A percentile compares a stretch with the other conserved stretches of the same genome.
These are phyloP conservation scores for Amylocarpus encephaloides DNA, from an alignment of 2,329 filamentous ascomycete genomes.

Conservation along the genomic window DNA sequence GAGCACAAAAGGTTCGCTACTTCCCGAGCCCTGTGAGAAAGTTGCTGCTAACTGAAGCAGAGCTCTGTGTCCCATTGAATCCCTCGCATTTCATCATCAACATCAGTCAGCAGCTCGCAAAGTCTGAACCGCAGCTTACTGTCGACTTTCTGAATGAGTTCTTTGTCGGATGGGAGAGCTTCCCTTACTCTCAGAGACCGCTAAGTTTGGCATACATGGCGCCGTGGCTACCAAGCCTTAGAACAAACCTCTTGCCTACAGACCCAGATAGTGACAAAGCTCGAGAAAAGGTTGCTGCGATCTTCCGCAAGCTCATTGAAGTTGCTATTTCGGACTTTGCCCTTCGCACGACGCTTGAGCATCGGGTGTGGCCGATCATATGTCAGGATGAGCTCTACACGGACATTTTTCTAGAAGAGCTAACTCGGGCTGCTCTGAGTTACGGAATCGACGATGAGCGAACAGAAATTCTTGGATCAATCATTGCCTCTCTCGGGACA, in stretches of 20 bases:
- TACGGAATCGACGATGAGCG: constrained; percentile 53
- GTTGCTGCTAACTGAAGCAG: constrained; percentile 33
- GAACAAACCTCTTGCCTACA: constrained; percentile 50
- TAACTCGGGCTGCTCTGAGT: constrained; percentile 56
- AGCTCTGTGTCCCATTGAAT: constrained; percentile 57
- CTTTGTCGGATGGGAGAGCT: constrained; percentile 66
- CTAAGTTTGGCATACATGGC: constrained; percentile 64
- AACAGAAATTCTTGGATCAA: constrained; percentile 54
- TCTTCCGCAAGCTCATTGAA: constrained; percentile 63
- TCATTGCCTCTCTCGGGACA: constrained; percentile 57
- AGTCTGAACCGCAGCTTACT: constrained; percentile 59
- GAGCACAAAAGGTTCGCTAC: constrained; percentile 49
- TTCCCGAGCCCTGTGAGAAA: neutral
- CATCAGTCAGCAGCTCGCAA: constrained; percentile 57
- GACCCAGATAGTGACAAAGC: constrained; percentile 60
- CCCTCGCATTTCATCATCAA: constrained; percentile 58
- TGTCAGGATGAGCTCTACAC: constrained; percentile 58
- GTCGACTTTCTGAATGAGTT: constrained; percentile 67
- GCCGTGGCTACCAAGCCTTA: constrained; percentile 58
- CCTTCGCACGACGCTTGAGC: constrained; percentile 54
- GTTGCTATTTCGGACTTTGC: constrained; percentile 55
- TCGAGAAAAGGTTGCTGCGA: constrained; percentile 54
- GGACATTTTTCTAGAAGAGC: constrained; percentile 61
- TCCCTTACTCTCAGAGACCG: constrained; percentile 60
- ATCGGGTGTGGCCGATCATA: constrained; percentile 59